These are phyloP conservation scores for Catenaria anguillulae DNA, from an alignment of 371 early-diverging fungal genomes.

Conservation along the genomic window DNA sequence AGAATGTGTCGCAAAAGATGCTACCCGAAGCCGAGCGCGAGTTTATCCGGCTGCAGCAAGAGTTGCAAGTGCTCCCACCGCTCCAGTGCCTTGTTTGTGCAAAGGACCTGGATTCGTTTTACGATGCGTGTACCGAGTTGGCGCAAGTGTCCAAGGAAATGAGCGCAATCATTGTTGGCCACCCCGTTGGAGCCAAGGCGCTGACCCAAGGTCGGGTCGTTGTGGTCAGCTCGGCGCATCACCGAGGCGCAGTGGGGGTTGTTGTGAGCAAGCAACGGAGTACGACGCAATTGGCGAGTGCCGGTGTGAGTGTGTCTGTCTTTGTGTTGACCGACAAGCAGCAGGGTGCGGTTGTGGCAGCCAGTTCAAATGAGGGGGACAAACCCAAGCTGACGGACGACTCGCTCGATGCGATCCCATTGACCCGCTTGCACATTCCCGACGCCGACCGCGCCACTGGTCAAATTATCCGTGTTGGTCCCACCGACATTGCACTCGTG, in stretches of 20 bases:
- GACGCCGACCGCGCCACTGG: not conserved
- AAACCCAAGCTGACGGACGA: not conserved
- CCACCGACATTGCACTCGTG: not conserved
- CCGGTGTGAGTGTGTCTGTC: constrained; percentile 29
- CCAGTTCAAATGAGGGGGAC: not conserved
- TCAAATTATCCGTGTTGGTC: not conserved
- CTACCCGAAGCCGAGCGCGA: constrained; percentile 56
- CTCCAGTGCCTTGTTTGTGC: constrained; percentile 75
- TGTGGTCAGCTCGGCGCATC: constrained; percentile 49
- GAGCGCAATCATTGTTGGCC: constrained; percentile 22
- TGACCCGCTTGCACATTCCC: not conserved
- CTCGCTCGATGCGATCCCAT: not conserved
- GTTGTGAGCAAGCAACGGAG: constrained; percentile 25
- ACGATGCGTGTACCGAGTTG: constrained; percentile 46
- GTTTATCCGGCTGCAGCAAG: constrained; percentile 35
- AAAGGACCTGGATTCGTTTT: constrained; percentile 54
- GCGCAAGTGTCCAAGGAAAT: not conserved
- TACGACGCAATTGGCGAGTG: constrained; percentile 9
- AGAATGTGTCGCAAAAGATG: constrained; percentile 61
- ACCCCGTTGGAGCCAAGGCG: constrained; percentile 44
- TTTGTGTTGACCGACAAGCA: constrained; percentile 14
- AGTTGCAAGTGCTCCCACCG: constrained; percentile 37
- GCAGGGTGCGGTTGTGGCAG: not conserved
- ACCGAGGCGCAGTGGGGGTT: constrained; percentile 50
- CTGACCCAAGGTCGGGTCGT: constrained; percentile 53